Evolutionary conservation across 129 eudicot genomes (phyloP), one percentile per base, ranked within the genome.

Genomic region (Chrysanthemum seticuspe): DNA sequence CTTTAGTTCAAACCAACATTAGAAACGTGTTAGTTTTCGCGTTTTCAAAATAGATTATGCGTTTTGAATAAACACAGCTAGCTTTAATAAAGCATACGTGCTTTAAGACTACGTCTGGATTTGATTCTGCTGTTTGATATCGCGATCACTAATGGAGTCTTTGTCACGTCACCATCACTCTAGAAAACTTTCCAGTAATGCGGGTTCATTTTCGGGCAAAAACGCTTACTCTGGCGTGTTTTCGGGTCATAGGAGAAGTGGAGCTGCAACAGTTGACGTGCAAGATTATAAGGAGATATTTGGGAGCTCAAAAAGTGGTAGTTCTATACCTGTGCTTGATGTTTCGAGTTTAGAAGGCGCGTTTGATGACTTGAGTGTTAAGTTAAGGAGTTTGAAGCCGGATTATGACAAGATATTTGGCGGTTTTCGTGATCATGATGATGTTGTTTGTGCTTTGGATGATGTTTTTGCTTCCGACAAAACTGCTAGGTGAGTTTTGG

Each of bases 261-360:
- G 81, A 70, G 44, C 81, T 67, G 23, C 74, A 3, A 34, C 47
- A 2, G 34, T 72, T 14, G 45, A 77, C 44, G 53, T 73, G 25
- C 76, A 79, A 49, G 97, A 90, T 70, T 95, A 90, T 79, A 57
- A 72, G 12, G 99, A 91, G 77, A 86, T 95, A n/a, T 95, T 95
- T 27, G 85, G 74, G 19, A 73, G 76, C 19, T 74, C 78, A 4
- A 73, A 70, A 12, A 55, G 78, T 0, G 74, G 63, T n/a, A 82
- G 89, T 48, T 84, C 97, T 44, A 85, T 95, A 78, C 99, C 99
- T 57, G 75, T 87, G 51, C 88, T 95, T 50, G 92, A 91, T 68
- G 80, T 91, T 71, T 80, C 97, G 11, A 80, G 50, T 0, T 79
- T 76, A 13, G 79, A 78, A 23, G 84, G 55, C 13, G 16, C 64